Evolutionary conservation across 257 asterid species (phyloP), one percentile per base, ranked within the genome.

Genomic region (Asclepias syriaca): DNA sequence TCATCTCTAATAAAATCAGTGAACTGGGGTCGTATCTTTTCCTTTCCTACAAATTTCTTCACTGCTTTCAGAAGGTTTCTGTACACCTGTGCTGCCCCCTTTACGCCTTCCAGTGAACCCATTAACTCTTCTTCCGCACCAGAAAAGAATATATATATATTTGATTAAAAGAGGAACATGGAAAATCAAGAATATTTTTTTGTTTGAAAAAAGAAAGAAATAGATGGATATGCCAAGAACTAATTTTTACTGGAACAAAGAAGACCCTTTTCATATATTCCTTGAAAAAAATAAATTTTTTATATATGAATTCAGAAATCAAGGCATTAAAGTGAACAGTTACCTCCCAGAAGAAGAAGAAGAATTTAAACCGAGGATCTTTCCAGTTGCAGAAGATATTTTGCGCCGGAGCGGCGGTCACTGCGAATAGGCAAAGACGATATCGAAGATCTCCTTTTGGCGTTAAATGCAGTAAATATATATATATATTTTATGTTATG

Each of bases 41-140:
- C 91, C 70, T 78, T 81, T 21, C 96, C 97, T 4, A 93, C 49
- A 74, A 91, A 87, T 1, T 89, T 85, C 79, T 79, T 80, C 79
- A 88, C 89, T 10, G 96, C 83, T 81, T 88, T 87, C 15, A 93
- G 79, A 75, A 93, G 91, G 75, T 79, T 74, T 66, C 93, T 86
- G 78, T 93, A 91, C 11, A 84, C 91, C 79, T 77, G 79, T 10
- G 80, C 83, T 2, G 86, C 71, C 22, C 70, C 77, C 14, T 70
- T 50, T 43, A 75, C 53, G n/a, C 75, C 81, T 63, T 75, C 49
- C 16, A 82, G 75, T 16, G 93, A 83, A 66, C 81, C 82, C 95
- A 83, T 85, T 46, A 59, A 53, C 32, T 43, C 63, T 54, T 29
- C 63, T 54, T 39, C 49, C 24, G 39, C 34, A 57, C 46, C 4